phyloP scores from a whole-genome alignment of 257 asterid genomes.

The Plectranthus barbatus region DNA sequence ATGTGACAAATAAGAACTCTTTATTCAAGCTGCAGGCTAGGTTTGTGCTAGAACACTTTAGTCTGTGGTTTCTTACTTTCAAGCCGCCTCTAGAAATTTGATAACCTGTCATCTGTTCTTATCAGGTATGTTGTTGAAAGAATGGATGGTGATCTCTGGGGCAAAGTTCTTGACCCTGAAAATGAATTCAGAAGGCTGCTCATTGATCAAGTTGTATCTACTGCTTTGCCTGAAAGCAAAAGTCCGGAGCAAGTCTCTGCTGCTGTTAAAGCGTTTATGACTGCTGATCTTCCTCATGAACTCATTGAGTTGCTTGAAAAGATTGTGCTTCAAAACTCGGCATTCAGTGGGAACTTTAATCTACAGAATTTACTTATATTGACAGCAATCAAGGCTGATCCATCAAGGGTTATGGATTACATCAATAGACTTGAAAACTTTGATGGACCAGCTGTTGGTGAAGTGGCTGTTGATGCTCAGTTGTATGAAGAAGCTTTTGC shows the following conservation, averaged over 20 bases:
- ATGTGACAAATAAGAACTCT: constrained; percentile 87
- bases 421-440: constrained; percentile 94
- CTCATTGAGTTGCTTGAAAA: constrained; percentile 95
- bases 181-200: constrained; percentile 96
- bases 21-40: constrained; percentile 91
- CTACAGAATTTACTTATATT: constrained; percentile 85
- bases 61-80: background rate
- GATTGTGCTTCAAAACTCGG: constrained; percentile 96
- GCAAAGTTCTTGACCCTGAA: constrained; percentile 82
- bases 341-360: constrained; percentile 96
- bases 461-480: constrained; percentile 93
- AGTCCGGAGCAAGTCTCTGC: constrained; percentile 99
- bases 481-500: constrained; percentile 95
- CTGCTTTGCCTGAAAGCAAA: constrained; percentile 99
- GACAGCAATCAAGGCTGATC: constrained; percentile 97
- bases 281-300: constrained; percentile 99
- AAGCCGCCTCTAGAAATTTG: background rate
- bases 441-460: constrained; percentile 99
- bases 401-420: constrained; percentile 98
- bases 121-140: constrained; percentile 91
- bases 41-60: constrained; percentile 32
- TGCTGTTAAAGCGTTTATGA: constrained; percentile 98
- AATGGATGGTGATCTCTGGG: constrained; percentile 96
- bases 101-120: background rate
- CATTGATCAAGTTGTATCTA: constrained; percentile 99